Conservation (phyloP, 179 eudicot genomes). For the Beta macrorhiza region DNA sequence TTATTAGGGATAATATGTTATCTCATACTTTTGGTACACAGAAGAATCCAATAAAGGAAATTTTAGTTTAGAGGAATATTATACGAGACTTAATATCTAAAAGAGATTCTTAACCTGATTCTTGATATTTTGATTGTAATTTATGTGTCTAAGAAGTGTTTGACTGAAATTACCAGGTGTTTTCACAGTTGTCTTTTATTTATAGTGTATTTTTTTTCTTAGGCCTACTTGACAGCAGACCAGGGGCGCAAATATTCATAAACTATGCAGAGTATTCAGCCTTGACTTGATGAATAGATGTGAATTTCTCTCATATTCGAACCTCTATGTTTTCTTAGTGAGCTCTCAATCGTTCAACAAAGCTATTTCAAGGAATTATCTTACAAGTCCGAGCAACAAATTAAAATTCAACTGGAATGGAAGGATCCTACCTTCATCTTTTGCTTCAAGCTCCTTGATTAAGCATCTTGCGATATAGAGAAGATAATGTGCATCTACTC, state of each 20-base stretch:
- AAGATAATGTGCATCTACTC: slow-evolving; percentile 86
- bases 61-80: too few relatives aligned
- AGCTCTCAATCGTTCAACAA: not conserved
- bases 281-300: not conserved
- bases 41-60: too few relatives aligned
- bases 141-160: too few relatives aligned
- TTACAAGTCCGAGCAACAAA: not conserved
- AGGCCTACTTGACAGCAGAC: not conserved
- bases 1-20: not conserved
- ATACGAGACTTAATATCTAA: too few relatives aligned
- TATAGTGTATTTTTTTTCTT: too few relatives aligned
- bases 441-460: slow-evolving; percentile 63
- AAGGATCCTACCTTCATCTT: slow-evolving; percentile 43
- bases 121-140: too few relatives aligned
- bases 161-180: too few relatives aligned
- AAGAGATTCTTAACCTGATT: too few relatives aligned
- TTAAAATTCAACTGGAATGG: not conserved
- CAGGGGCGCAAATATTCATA: not conserved
- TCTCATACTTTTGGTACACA: not conserved
- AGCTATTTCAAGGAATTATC: too few relatives aligned
- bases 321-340: not conserved
- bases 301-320: not conserved
- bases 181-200: not conserved
- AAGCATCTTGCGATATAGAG: slow-evolving; percentile 75
- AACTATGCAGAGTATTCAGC: not conserved